Evolutionary conservation across 148 eudicot species (phyloP).

Genomic region (Tetragonia tetragonoides): DNA sequence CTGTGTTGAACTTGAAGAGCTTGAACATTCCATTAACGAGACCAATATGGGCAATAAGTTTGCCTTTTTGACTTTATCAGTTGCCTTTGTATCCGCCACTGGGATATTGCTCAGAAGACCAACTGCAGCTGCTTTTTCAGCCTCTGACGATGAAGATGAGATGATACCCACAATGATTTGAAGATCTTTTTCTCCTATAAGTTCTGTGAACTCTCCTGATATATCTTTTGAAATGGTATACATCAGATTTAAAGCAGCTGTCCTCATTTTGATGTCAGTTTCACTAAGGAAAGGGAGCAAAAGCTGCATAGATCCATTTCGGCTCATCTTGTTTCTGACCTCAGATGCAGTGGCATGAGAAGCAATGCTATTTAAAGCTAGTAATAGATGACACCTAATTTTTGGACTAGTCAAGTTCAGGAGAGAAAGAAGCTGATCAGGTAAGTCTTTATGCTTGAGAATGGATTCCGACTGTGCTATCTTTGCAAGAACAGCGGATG

Average conservation of each 20-base stretch:
- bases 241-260: slow-evolving; percentile 50
- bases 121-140: slow-evolving; percentile 62
- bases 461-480: slow-evolving; percentile 61
- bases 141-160: slow-evolving; percentile 45
- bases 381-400: slow-evolving; percentile 53
- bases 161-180: slow-evolving; percentile 38
- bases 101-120: slow-evolving; percentile 75
- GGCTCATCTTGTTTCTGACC: slow-evolving; percentile 55
- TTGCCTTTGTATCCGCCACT: slow-evolving; percentile 47
- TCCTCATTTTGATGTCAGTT: slow-evolving; percentile 43
- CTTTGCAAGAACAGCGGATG: slow-evolving; percentile 65
- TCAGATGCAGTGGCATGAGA: slow-evolving; percentile 46
- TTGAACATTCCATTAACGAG: slow-evolving; percentile 39
- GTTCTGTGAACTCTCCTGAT: slow-evolving; percentile 38
- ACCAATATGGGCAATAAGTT: slow-evolving; percentile 55
- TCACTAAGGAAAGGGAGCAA: slow-evolving; percentile 63
- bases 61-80: slow-evolving; percentile 50
- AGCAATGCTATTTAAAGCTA: slow-evolving; percentile 63
- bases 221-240: slow-evolving; percentile 50
- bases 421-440: slow-evolving; percentile 78
- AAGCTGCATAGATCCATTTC: slow-evolving; percentile 59
- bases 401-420: slow-evolving; percentile 61
- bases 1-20: slow-evolving; percentile 26
- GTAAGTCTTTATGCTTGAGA: slow-evolving; percentile 55
- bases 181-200: slow-evolving; percentile 47